Percentiles rank a stretch among this genome's conserved stretches.
Conservation (phyloP, 179 eudicot species). For the Heliamphora pulchella region DNA sequence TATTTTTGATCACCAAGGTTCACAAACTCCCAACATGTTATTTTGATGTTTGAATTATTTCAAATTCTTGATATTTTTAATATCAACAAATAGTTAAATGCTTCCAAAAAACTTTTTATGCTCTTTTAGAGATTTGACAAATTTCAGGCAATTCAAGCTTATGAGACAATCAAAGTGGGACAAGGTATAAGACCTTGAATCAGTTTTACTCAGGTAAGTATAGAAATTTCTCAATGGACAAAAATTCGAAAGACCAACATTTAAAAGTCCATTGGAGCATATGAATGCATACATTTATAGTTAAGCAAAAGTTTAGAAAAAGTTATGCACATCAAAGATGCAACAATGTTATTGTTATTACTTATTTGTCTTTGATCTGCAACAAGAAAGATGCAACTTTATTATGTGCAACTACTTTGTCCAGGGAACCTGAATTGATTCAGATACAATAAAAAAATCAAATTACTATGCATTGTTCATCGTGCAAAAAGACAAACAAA, state of each 20-base stretch:
- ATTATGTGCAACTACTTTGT: not conserved
- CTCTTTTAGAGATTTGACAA: not conserved
- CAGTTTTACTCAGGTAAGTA: not conserved
- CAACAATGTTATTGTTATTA: not conserved
- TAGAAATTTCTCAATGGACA: not conserved
- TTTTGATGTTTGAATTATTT: not conserved
- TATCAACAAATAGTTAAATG: not conserved
- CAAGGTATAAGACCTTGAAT: not conserved
- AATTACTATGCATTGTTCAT: not conserved
- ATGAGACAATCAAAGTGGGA: not conserved
- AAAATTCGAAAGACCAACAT: not conserved
- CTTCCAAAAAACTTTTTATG: not conserved
- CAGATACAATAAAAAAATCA: not conserved
- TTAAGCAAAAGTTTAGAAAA: not conserved
- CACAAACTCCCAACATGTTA: no score
- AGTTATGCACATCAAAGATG: not conserved
- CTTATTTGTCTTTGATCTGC: not conserved
- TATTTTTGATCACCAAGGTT: no score
- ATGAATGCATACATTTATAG: not conserved
- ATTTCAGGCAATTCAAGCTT: not conserved
- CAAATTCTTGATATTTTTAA: not conserved
- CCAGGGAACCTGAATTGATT: not conserved
- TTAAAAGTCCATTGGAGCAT: conserved; percentile 3
- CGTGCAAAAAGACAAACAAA: not conserved
- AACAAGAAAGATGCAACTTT: not conserved